These are phyloP conservation scores for Myriangium duriaei DNA, from an alignment of 2,329 filamentous ascomycete species.

Conservation along the genomic window DNA sequence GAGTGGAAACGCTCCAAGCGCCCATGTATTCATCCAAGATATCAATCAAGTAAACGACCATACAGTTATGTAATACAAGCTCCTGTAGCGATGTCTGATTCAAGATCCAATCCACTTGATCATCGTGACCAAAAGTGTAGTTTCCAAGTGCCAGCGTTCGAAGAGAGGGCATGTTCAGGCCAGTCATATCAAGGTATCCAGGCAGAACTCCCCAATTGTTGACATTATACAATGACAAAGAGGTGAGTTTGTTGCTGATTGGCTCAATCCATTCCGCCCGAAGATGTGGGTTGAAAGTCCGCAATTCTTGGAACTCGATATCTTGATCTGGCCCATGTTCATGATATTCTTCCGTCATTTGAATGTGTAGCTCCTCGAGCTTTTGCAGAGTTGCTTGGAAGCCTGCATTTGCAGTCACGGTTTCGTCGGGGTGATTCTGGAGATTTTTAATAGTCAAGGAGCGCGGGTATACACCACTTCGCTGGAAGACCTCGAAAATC, in stretches of 20 bases:
- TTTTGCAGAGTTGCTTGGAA: not conserved
- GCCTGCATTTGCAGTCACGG: not conserved
- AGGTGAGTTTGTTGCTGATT: not conserved
- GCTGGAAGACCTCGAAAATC: too few relatives aligned
- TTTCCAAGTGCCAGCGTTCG: conserved; percentile 2
- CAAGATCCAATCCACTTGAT: conserved; percentile 5
- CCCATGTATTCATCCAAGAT: not conserved
- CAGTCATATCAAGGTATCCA: not conserved
- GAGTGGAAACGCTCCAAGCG: conserved; percentile 1
- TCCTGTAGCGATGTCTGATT: not conserved
- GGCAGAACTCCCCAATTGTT: conserved; percentile 7
- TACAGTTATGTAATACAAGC: conserved; percentile 2
- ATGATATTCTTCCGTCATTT: conserved; percentile 2
- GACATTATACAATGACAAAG: conserved; percentile 3
- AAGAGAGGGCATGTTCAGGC: conserved; percentile 1
- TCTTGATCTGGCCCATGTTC: conserved; percentile 5
- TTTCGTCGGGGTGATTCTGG: not conserved
- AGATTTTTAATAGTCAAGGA: conserved; percentile 3
- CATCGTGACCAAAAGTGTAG: conserved; percentile 3
- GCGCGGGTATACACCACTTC: not conserved
- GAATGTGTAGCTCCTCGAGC: not conserved
- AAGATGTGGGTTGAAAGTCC: conserved; percentile 1
- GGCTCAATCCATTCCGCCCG: conserved; percentile 1
- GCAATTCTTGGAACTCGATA: not conserved
- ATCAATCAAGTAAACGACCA: not conserved